A percentile compares a stretch with the other conserved stretches of the same genome.
Evolutionary conservation across 2,329 filamentous ascomycete species (phyloP).

Genomic region (Achaetomium macrosporum): DNA sequence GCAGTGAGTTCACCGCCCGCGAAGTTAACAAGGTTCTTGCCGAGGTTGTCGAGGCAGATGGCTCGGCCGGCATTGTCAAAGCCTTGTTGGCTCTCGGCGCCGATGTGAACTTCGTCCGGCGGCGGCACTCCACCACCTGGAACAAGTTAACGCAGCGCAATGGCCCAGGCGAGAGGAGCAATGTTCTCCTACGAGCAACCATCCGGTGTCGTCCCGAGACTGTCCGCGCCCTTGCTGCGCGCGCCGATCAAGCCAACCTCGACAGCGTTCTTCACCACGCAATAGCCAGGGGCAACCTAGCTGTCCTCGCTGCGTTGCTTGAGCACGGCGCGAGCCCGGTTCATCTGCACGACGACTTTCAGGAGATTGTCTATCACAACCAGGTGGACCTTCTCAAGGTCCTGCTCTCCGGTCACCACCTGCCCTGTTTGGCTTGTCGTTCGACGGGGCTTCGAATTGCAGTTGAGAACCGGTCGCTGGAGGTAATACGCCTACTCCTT

Average conservation of each 20-base stretch:
- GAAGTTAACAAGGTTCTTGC: conserved; percentile 26
- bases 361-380: conserved; percentile 22
- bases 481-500: conserved; percentile 20
- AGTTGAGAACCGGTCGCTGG: conserved; percentile 23
- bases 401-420: conserved; percentile 23
- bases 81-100: conserved; percentile 24
- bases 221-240: conserved; percentile 21
- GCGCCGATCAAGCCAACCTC: conserved; percentile 27
- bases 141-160: conserved; percentile 21
- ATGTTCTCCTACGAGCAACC: conserved; percentile 24
- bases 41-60: conserved; percentile 24
- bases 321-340: conserved; percentile 25
- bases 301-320: conserved; percentile 22
- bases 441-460: conserved; percentile 24
- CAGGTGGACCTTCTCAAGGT: conserved; percentile 18
- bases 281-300: conserved; percentile 22
- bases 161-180: conserved; percentile 22
- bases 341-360: conserved; percentile 25
- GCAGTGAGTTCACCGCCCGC: conserved; percentile 20
- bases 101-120: conserved; percentile 25
- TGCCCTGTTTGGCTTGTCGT: conserved; percentile 24
- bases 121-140: conserved; percentile 21
- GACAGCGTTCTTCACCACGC: conserved; percentile 25
- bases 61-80: conserved; percentile 23
- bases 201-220: conserved; percentile 22